These are phyloP conservation scores for Alternaria triticimaculans DNA, from an alignment of 2,329 filamentous ascomycete species.

Conservation along the genomic window DNA sequence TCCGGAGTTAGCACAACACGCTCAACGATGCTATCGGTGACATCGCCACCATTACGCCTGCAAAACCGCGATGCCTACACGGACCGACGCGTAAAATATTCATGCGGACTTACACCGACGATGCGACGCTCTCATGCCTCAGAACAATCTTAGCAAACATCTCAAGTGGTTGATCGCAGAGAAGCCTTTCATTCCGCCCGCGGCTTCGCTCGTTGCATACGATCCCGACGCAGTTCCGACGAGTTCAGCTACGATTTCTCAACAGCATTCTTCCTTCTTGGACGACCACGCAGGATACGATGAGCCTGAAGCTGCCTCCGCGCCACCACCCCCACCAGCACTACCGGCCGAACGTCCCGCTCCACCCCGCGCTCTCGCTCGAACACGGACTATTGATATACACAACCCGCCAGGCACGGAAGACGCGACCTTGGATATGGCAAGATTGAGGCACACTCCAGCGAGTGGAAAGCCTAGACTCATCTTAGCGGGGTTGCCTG, in stretches of 20 bases:
- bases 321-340: constrained; percentile 18
- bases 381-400: constrained; percentile 33
- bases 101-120: constrained; percentile 26
- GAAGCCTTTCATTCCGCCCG: constrained; percentile 54
- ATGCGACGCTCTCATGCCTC: constrained; percentile 53
- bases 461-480: constrained; percentile 50
- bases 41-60: constrained; percentile 31
- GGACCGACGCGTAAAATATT: constrained; percentile 30
- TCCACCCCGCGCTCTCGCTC: constrained; percentile 26
- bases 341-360: constrained; percentile 21
- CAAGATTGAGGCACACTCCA: constrained; percentile 52
- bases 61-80: constrained; percentile 14
- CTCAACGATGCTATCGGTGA: constrained; percentile 14
- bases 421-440: constrained; percentile 47
- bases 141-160: constrained; percentile 57
- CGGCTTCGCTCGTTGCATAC: constrained; percentile 37
- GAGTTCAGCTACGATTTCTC: constrained; percentile 29
- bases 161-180: constrained; percentile 56
- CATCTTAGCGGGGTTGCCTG: constrained; percentile 35
- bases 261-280: constrained; percentile 16
- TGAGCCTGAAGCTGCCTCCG: constrained; percentile 19
- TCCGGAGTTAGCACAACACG: constrained; percentile 25
- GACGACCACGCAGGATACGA: constrained; percentile 24
- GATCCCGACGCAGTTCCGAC: constrained; percentile 29
- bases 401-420: constrained; percentile 25